Evolutionary conservation across 768 basidiomycete species (phyloP).

Genomic region (Pulveroboletus sp.): DNA sequence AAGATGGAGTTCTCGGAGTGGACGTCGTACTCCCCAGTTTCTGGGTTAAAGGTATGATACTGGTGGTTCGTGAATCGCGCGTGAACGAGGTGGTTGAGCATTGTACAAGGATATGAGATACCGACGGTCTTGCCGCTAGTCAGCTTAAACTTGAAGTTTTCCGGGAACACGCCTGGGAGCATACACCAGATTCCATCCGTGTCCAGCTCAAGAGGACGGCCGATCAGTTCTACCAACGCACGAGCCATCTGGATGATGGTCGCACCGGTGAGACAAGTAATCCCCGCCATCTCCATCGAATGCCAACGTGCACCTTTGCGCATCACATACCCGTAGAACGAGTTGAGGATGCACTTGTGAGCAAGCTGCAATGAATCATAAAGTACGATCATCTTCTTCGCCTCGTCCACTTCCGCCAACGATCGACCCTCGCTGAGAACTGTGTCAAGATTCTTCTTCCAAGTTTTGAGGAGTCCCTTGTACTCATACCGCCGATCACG

Average conservation of each 20-base stretch:
- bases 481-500: slow-evolving; percentile 98
- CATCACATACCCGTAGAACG: slow-evolving; percentile 99
- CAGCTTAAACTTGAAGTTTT: slow-evolving; percentile 95
- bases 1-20: slow-evolving; percentile 98
- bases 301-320: slow-evolving; percentile 99
- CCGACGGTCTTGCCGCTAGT: slow-evolving; percentile 78
- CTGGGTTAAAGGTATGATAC: slow-evolving; percentile 87
- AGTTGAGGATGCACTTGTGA: slow-evolving; percentile 99
- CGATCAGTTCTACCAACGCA: slow-evolving; percentile 94
- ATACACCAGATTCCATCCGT: slow-evolving; percentile 99
- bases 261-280: slow-evolving; percentile 96
- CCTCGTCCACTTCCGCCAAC: slow-evolving; percentile 88
- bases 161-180: slow-evolving; percentile 96
- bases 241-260: slow-evolving; percentile 99
- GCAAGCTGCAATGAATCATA: slow-evolving; percentile 98
- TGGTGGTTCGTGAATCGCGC: slow-evolving; percentile 96
- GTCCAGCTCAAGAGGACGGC: slow-evolving; percentile 93
- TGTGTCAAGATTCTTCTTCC: slow-evolving; percentile 96
- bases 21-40: slow-evolving; percentile 78
- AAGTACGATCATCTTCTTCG: slow-evolving; percentile 97
- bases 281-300: slow-evolving; percentile 99
- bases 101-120: slow-evolving; percentile 97
- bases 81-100: slow-evolving; percentile 98
- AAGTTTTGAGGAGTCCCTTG: slow-evolving; percentile 96
- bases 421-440: slow-evolving; percentile 62